Evolutionary conservation across 495 filamentous ascomycete genomes (phyloP).

Genomic region (Penicillium bialowiezense): DNA sequence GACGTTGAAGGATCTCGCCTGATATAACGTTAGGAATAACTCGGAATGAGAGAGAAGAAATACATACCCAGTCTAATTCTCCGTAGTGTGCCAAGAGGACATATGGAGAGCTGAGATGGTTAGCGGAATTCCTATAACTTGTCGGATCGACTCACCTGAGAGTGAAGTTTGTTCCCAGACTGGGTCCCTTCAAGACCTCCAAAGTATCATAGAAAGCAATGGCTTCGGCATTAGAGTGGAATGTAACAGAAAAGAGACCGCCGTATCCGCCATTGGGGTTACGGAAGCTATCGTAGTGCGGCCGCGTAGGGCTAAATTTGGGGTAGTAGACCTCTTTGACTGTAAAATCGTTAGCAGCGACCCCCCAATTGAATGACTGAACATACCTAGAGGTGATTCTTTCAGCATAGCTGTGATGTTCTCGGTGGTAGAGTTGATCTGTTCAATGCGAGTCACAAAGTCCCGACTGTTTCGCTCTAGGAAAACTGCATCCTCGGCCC

Average conservation of each 20-base stretch:
- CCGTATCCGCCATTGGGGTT: constrained; percentile 82
- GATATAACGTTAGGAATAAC: constrained; percentile 2
- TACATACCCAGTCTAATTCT: constrained; percentile 81
- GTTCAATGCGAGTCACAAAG: constrained; percentile 76
- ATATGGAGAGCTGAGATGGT: constrained; percentile 66
- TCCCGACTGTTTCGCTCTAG: constrained; percentile 95
- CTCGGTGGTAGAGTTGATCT: constrained; percentile 86
- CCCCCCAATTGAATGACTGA: background rate
- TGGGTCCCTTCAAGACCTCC: constrained; percentile 89
- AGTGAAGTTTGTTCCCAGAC: constrained; percentile 95
- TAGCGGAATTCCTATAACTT: background rate
- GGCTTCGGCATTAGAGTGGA: constrained; percentile 66
- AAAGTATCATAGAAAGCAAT: constrained; percentile 81
- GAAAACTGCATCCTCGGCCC: constrained; percentile 90
- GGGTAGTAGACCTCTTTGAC: constrained; percentile 88
- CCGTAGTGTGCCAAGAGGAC: constrained; percentile 87
- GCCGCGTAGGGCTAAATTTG: constrained; percentile 64
- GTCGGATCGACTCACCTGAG: constrained; percentile 49
- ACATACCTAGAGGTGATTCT: constrained; percentile 49
- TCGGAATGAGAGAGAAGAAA: background rate
- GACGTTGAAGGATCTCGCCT: constrained; percentile 76
- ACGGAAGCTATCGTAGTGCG: constrained; percentile 75
- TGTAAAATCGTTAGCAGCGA: constrained; percentile 19
- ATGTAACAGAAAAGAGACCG: constrained; percentile 80
- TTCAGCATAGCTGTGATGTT: constrained; percentile 69